Evolutionary conservation across 352 stramenopile genomes (phyloP), one percentile per base, ranked within the genome.

Genomic region (Phytopythium delawarense): DNA sequence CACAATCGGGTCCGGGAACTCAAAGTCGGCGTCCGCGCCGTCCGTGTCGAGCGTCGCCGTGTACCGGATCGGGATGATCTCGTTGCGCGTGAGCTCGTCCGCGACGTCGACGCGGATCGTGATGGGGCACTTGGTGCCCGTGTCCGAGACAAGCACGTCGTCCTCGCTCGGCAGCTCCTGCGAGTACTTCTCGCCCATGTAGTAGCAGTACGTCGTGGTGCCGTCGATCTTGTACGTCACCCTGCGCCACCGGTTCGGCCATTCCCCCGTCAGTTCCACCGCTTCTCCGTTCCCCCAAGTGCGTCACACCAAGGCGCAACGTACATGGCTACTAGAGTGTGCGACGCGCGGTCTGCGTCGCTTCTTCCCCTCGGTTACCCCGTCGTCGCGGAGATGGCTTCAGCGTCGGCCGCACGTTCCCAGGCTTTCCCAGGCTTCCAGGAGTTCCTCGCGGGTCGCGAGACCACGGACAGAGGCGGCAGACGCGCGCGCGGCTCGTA

Each of bases 121-220:
- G 32, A 93, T 71, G 54, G 84, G 84, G 63, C 84, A 93, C 45
- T 65, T 39, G 39, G 62, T 65, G 44, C 77, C 80, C 28, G 70
- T 66, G 57, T 71, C 72, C 42, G 64, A 48, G 40, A 71, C 65
- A 28, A 90, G 49, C 34, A 89, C 65, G 63, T 86, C 51, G 61
- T 75, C 70, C 51, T 80, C 55, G 23, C 69, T 48, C 30, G 80
- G 78, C 40, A 79, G 61, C 55, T 86, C 62, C 55, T 67, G 62
- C 37, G 76, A 81, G 65, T 89, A 89, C 62, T 81, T 84, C 13
- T 87, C 71, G 23, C 70, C 66, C 18, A 88, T 71, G 69, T 88
- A 90, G 67, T 90, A 93, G 70, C 84, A 93, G 72, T 93, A 91
- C 49, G 84, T 93, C 35, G 84, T 93, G 64, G 68, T 84, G 49